Percentiles rank a stretch among this genome's conserved stretches.
These are phyloP conservation scores for Calonectria multiphialidica DNA, from an alignment of 2,329 filamentous ascomycete species.

Conservation along the genomic window DNA sequence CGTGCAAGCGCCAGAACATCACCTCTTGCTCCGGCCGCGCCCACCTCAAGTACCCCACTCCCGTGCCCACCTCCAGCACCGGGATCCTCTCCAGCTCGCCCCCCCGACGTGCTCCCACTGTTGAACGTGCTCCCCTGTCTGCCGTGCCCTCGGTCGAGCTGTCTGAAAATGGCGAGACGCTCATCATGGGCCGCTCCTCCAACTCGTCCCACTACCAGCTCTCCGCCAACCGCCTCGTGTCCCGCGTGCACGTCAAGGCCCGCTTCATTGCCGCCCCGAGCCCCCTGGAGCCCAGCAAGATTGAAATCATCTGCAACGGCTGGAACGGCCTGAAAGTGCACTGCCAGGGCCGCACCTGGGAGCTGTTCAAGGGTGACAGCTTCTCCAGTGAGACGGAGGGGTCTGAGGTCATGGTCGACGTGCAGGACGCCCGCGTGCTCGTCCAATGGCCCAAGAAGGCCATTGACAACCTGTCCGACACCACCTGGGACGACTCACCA, in stretches of 20 bases:
- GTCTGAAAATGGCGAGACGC: constrained; percentile 81
- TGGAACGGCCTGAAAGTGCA: constrained; percentile 97
- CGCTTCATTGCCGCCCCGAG: constrained; percentile 80
- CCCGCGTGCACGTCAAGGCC: constrained; percentile 91
- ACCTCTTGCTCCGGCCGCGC: constrained; percentile 51
- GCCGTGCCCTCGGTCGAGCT: constrained; percentile 87
- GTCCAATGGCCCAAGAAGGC: constrained; percentile 83
- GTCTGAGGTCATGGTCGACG: constrained; percentile 93
- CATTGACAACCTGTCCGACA: constrained; percentile 73
- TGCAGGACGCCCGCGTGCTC: constrained; percentile 91
- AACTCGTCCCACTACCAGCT: constrained; percentile 97
- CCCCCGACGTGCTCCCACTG: constrained; percentile 68
- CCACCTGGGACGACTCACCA: constrained; percentile 77
- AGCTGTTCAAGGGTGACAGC: constrained; percentile 87
- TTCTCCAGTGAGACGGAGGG: constrained; percentile 92
- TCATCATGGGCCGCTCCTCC: constrained; percentile 93
- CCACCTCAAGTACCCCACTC: constrained; percentile 86
- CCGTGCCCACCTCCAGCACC: constrained; percentile 92
- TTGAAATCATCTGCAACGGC: constrained; percentile 91
- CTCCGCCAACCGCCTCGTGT: constrained; percentile 91
- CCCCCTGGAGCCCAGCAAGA: constrained; percentile 77
- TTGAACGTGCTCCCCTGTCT: constrained; percentile 86
- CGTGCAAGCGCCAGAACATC: constrained; percentile 74
- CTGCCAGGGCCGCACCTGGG: constrained; percentile 88
- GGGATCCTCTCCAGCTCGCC: constrained; percentile 91